Evolutionary conservation across 176 grass and related monocot species (phyloP).

Genomic region (Musa beccarii): DNA sequence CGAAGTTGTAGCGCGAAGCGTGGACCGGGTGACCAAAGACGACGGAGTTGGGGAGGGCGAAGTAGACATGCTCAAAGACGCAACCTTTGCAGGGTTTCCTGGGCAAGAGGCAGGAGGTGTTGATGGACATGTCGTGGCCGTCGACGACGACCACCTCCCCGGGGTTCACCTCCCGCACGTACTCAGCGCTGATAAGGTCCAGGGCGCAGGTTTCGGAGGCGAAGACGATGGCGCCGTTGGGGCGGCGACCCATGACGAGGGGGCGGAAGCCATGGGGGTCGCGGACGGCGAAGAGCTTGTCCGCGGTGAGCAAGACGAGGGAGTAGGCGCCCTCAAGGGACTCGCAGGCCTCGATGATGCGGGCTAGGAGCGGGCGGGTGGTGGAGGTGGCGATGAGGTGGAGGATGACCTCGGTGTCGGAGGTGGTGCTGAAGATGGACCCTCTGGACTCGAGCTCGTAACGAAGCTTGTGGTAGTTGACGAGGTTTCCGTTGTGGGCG

Average conservation of each 20-base stretch:
- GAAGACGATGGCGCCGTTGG: slow-evolving; percentile 76
- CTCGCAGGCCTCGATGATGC: slow-evolving; percentile 67
- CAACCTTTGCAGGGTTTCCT: slow-evolving; percentile 62
- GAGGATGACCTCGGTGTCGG: slow-evolving; percentile 94
- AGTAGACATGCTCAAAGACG: slow-evolving; percentile 97
- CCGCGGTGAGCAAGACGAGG: slow-evolving; percentile 66
- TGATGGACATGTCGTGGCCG: slow-evolving; percentile 53
- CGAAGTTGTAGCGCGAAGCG: slow-evolving; percentile 59
- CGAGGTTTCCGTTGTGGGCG: slow-evolving; percentile 84
- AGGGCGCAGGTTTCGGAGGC: slow-evolving; percentile 89
- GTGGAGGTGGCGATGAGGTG: slow-evolving; percentile 85
- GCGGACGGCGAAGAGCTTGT: slow-evolving; percentile 77
- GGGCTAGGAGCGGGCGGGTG: slow-evolving; percentile 64
- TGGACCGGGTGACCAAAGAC: slow-evolving; percentile 71
- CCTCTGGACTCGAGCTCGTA: slow-evolving; percentile 56
- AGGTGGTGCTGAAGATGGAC: slow-evolving; percentile 87
- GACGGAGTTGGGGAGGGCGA: slow-evolving; percentile 67
- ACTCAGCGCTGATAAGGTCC: slow-evolving; percentile 74
- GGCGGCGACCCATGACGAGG: slow-evolving; percentile 68
- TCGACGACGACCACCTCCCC: slow-evolving; percentile 83
- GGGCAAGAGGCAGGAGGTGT: slow-evolving; percentile 58
- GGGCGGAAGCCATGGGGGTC: slow-evolving; percentile 84
- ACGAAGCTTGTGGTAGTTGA: slow-evolving; percentile 60
- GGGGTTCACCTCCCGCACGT: slow-evolving; percentile 67
- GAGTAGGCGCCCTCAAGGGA: slow-evolving; percentile 69